Base-by-base conservation (phyloP, 768 basidiomycete species). In the Sporobolomyces pararoseus region DNA sequence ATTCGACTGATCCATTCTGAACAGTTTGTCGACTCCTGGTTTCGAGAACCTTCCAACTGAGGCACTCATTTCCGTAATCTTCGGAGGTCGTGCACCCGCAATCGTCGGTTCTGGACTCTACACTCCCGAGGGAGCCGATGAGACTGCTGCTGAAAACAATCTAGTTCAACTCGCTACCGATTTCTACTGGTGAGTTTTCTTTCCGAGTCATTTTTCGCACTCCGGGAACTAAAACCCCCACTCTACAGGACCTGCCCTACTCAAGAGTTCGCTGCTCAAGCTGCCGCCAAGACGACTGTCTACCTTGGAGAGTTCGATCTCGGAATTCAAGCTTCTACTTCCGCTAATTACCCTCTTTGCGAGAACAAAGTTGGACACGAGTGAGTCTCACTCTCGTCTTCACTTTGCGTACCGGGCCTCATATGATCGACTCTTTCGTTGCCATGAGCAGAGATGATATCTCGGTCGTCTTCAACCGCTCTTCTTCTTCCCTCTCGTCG, bases 371-470 rank as follows among this genome's bases (percentile, higher is more conserved):
- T 74, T 50, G 63, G 44, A 7, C 69, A 58, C 63, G 37, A 64
- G 65, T 70, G 16, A 25, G 65, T n/a, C n/a, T n/a, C n/a, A n/a
- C n/a, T n/a, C n/a, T 52, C 23, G 59, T 37, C 58, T n/a, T 46
- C 58, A 53, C 5, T 13, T 19, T 32, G n/a, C n/a, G n/a, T n/a
- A n/a, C n/a, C n/a, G n/a, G n/a, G n/a, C n/a, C n/a, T n/a, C n/a
- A n/a, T n/a, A n/a, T n/a, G n/a, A n/a, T n/a, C n/a, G n/a, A n/a
- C n/a, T n/a, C n/a, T n/a, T n/a, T n/a, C n/a, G n/a, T n/a, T n/a
- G n/a, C n/a, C n/a, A n/a, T n/a, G n/a, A n/a, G n/a, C 55, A 73
- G 71, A 79, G 89, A 90, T 77, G 90, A 91, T 76, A 90, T 91
- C 68, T 80, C 87, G 81, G 86, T 89, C 77, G 84, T 90, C 27